Percentiles rank a stretch among this genome's conserved stretches.
These are phyloP conservation scores for Sphagnum fallax DNA, from an alignment of 228 moss, liverwort and hornwort genomes.

Conservation along the genomic window DNA sequence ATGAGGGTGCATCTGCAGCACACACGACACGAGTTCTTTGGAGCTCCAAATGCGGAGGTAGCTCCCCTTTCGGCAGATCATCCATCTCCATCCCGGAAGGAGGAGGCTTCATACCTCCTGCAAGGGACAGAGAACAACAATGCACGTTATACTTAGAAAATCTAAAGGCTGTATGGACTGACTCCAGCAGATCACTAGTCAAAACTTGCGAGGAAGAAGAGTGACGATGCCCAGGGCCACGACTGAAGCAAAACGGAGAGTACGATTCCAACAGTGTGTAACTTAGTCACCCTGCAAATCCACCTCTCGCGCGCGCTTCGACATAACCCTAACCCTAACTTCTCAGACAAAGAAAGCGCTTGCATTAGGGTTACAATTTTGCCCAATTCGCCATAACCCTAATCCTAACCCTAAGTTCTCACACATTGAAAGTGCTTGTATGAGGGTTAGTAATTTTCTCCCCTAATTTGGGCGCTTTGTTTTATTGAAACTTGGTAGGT, in stretches of 20 bases:
- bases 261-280: background rate
- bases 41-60: conserved; percentile 77
- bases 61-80: conserved; percentile 53
- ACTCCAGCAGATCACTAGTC: background rate
- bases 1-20: conserved; percentile 86
- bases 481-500: no score
- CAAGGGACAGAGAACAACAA: background rate
- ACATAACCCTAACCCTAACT: background rate
- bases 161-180: background rate
- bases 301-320: background rate
- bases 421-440: no score
- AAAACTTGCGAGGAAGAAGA: background rate
- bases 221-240: no score
- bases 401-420: background rate
- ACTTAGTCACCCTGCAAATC: background rate
- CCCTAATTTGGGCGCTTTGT: no score
- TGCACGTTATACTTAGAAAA: background rate
- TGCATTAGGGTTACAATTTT: no score
- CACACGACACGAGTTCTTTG: conserved; percentile 93
- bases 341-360: background rate
- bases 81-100: conserved; percentile 27
- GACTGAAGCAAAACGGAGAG: background rate
- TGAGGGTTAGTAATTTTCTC: no score
- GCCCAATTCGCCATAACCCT: background rate
- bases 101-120: background rate